phyloP scores from a whole-genome alignment of 169 alveolate genomes.

The Plasmodium coatneyi region DNA sequence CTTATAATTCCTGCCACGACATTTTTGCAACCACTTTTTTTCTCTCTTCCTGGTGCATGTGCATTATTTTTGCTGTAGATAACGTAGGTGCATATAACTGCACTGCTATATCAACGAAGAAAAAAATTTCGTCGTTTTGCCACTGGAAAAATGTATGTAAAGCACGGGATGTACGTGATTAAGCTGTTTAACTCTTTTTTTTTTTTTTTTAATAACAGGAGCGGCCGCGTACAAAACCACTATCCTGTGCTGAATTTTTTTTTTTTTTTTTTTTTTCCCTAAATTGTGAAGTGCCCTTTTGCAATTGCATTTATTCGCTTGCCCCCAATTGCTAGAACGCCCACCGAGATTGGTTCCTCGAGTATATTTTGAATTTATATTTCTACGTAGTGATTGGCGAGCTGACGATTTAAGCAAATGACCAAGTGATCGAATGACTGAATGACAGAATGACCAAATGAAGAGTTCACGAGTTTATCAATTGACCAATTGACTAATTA shows the following conservation, averaged over 20 bases:
- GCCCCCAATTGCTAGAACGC: background rate
- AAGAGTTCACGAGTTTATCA: background rate
- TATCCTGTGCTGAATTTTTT: background rate
- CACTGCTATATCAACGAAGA: background rate
- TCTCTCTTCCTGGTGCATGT: background rate
- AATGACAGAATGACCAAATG: background rate
- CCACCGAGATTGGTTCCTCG: background rate
- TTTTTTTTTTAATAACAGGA: background rate
- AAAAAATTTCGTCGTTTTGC: background rate
- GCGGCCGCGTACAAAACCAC: background rate
- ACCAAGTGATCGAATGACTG: background rate
- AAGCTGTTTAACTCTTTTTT: background rate
- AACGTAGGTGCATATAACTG: background rate
- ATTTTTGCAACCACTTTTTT: background rate
- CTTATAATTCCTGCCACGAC: background rate
- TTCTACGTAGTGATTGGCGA: background rate
- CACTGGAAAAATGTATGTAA: background rate
- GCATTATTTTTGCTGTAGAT: conserved; percentile 5
- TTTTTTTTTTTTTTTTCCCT: background rate
- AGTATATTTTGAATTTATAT: background rate
- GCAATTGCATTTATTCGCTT: background rate
- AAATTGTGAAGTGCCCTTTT: background rate
- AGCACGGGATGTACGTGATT: background rate
- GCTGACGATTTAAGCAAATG: background rate
- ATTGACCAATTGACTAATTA: background rate